Evolutionary conservation across 2,329 filamentous ascomycete genomes (phyloP).

Genomic region (Colletotrichum siamense): DNA sequence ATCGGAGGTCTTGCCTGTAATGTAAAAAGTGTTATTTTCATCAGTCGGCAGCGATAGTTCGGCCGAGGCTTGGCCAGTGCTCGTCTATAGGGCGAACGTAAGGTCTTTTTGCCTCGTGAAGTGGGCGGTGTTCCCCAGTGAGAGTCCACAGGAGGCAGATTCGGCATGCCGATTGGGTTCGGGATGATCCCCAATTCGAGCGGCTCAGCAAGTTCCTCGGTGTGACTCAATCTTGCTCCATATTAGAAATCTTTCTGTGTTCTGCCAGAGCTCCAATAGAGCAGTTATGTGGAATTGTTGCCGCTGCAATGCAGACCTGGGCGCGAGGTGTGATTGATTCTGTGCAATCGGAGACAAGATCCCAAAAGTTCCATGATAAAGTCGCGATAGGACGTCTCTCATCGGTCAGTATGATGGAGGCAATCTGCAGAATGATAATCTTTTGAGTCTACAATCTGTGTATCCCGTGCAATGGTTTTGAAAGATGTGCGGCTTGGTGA

Average conservation of each 20-base stretch:
- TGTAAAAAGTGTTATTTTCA: constrained; percentile 11
- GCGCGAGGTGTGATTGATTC: accelerated
- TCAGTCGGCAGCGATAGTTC: not conserved
- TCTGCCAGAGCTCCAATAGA: not conserved
- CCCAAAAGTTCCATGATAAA: not conserved
- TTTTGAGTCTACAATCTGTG: no score
- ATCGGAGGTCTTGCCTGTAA: not conserved
- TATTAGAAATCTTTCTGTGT: not conserved
- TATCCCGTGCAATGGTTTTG: no score
- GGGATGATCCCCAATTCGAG: not conserved
- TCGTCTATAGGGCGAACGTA: not conserved
- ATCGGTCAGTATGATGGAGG: no score
- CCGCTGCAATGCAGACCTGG: not conserved
- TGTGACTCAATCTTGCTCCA: not conserved
- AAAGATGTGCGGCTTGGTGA: not conserved
- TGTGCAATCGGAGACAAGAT: not conserved
- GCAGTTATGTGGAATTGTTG: not conserved
- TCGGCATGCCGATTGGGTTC: not conserved
- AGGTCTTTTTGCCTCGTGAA: not conserved
- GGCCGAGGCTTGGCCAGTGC: not conserved
- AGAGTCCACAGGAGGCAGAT: not conserved
- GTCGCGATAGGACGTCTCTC: not conserved
- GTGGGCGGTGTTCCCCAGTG: not conserved
- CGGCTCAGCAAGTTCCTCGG: not conserved
- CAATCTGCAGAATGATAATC: not conserved